Evolutionary conservation across 345 rosid species (phyloP).

Genomic region (Eucalyptus cloeziana): DNA sequence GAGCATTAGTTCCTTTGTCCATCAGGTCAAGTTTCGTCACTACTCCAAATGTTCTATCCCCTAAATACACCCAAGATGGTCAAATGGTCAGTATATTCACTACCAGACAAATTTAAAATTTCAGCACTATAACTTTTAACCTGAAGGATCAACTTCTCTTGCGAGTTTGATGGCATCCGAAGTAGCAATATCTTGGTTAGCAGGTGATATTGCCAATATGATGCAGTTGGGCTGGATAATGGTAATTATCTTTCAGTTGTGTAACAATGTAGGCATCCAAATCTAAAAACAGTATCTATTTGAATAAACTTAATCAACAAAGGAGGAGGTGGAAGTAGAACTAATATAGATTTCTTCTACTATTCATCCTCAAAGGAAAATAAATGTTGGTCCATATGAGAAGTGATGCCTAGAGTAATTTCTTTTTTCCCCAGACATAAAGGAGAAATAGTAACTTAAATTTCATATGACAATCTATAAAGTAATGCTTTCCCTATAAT

Average conservation of each 20-base stretch:
- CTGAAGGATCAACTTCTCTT: slow-evolving; percentile 98
- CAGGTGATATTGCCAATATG: slow-evolving; percentile 98
- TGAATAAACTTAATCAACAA: neutral
- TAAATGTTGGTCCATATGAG: neutral
- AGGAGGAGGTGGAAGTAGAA: neutral
- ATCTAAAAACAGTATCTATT: neutral
- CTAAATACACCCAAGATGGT: slow-evolving; percentile 17
- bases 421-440: neutral
- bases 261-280: neutral
- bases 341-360: neutral
- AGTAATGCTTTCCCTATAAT: neutral
- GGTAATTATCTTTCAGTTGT: neutral
- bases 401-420: neutral
- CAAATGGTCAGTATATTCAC: neutral
- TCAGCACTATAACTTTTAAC: slow-evolving; percentile 14
- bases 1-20: slow-evolving; percentile 98
- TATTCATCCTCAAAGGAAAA: neutral
- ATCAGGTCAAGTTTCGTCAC: slow-evolving; percentile 96
- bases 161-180: slow-evolving; percentile 99
- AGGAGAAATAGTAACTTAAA: neutral
- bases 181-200: slow-evolving; percentile 99
- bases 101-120: neutral
- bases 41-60: slow-evolving; percentile 98
- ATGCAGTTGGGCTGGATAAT: slow-evolving; percentile 89
- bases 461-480: neutral